phyloP scores from a whole-genome alignment of 2,329 filamentous ascomycete genomes.

The Neoascochyta sp. region DNA sequence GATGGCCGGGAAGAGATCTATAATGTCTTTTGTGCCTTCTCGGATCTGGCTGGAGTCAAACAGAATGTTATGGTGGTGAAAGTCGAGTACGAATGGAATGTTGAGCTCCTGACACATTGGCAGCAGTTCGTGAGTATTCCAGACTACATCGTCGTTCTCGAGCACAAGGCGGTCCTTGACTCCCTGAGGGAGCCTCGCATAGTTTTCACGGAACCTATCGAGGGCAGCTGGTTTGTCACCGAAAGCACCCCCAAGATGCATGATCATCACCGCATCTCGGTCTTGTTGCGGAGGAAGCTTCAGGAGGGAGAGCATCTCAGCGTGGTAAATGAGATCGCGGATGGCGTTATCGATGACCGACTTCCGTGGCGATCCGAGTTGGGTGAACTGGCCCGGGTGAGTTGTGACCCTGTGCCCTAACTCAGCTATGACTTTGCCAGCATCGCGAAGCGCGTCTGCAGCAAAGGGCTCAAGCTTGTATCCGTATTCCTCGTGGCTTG shows the following conservation, averaged over 20 bases:
- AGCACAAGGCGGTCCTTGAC: constrained; percentile 80
- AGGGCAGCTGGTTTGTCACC: constrained; percentile 80
- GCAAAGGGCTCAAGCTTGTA: constrained; percentile 84
- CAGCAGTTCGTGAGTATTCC: constrained; percentile 86
- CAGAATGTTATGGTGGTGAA: constrained; percentile 91
- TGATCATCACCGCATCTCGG: constrained; percentile 85
- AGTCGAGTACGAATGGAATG: constrained; percentile 89
- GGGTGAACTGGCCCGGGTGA: constrained; percentile 86
- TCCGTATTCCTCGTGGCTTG: constrained; percentile 80
- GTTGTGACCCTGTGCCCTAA: constrained; percentile 82
- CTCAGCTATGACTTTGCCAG: constrained; percentile 70
- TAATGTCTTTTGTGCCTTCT: constrained; percentile 82
- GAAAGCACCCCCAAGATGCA: constrained; percentile 89
- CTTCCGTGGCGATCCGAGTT: constrained; percentile 76
- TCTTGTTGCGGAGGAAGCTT: constrained; percentile 73
- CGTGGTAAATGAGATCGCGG: constrained; percentile 82
- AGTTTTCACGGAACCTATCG: constrained; percentile 73
- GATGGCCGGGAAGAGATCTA: constrained; percentile 70
- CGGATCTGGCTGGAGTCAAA: constrained; percentile 70
- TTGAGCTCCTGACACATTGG: constrained; percentile 91
- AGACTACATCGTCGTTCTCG: constrained; percentile 92
- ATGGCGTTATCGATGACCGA: constrained; percentile 74
- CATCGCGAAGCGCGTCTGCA: constrained; percentile 69
- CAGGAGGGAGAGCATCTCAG: constrained; percentile 76
- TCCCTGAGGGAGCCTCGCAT: constrained; percentile 60